Evolutionary conservation across 2,329 filamentous ascomycete species (phyloP).

Genomic region (Penicillium aurantiogriseum): DNA sequence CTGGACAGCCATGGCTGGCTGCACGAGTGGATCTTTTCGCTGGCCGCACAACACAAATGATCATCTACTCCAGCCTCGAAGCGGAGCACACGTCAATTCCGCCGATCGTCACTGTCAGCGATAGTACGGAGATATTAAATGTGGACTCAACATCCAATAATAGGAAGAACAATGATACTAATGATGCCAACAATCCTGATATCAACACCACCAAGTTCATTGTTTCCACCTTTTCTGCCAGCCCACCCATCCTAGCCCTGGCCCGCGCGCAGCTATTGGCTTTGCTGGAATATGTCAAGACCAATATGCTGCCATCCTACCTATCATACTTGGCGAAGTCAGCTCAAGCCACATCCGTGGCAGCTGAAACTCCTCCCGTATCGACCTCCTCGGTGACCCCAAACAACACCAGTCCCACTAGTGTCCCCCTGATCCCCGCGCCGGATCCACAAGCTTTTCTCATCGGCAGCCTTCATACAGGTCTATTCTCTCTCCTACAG

Average conservation of each 20-base stretch:
- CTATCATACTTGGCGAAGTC: slow-evolving; percentile 16
- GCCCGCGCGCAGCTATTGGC: slow-evolving; percentile 30
- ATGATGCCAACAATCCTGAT: neutral
- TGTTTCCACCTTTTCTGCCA: slow-evolving; percentile 17
- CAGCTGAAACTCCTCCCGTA: neutral
- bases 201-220: neutral
- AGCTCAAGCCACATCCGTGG: neutral
- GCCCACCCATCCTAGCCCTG: slow-evolving; percentile 10
- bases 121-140: slow-evolving; percentile 1
- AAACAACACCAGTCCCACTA: neutral
- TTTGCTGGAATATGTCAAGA: slow-evolving; percentile 29
- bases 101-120: slow-evolving; percentile 17
- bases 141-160: slow-evolving; percentile 7
- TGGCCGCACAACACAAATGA: slow-evolving; percentile 43
- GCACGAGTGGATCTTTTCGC: slow-evolving; percentile 42
- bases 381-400: neutral
- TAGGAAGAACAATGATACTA: neutral
- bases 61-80: slow-evolving; percentile 45
- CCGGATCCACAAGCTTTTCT: slow-evolving; percentile 34
- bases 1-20: slow-evolving; percentile 38
- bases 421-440: slow-evolving; percentile 25
- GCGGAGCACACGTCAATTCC: slow-evolving; percentile 21
- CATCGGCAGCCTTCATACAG: slow-evolving; percentile 39
- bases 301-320: slow-evolving; percentile 28
- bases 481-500: slow-evolving; percentile 30